Percentiles rank a stretch among this genome's conserved stretches.
These are phyloP conservation scores for Asterella californica DNA, from an alignment of 225 moss, liverwort and hornwort species.

Conservation along the genomic window DNA sequence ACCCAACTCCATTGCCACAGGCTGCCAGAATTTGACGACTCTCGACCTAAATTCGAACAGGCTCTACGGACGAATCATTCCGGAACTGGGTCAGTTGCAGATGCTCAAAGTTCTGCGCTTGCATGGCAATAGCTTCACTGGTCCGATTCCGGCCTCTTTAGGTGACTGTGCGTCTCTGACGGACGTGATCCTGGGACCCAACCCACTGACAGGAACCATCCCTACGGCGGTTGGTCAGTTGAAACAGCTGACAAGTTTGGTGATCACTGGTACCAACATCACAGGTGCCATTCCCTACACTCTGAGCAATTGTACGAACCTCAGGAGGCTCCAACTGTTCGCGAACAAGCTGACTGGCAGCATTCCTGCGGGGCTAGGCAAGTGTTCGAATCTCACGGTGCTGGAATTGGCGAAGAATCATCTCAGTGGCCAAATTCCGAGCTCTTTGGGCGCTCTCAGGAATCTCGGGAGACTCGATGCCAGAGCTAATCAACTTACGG, in stretches of 20 bases:
- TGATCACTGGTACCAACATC: slow-evolving; percentile 40
- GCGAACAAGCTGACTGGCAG: slow-evolving; percentile 8
- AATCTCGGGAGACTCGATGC: slow-evolving; percentile 10
- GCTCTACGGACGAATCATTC: slow-evolving; percentile 6
- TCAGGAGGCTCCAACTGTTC: slow-evolving; percentile 10
- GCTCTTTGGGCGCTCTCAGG: slow-evolving; percentile 10
- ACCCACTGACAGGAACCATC: slow-evolving; percentile 18
- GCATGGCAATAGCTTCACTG: slow-evolving; percentile 1
- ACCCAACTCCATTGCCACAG: not conserved
- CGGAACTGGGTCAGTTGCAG: slow-evolving; percentile 13
- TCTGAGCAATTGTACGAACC: slow-evolving; percentile 29
- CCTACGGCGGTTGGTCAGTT: slow-evolving; percentile 42
- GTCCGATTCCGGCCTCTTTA: slow-evolving; percentile 11
- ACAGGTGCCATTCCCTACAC: slow-evolving; percentile 52
- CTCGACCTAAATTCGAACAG: slow-evolving; percentile 9
- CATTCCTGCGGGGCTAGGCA: slow-evolving; percentile 17
- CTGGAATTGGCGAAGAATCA: slow-evolving; percentile 24
- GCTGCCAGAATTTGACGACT: not conserved
- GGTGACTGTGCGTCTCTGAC: slow-evolving; percentile 9
- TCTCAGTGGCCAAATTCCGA: slow-evolving; percentile 24
- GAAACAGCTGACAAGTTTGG: not conserved
- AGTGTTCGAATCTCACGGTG: not conserved
- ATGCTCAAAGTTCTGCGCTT: slow-evolving; percentile 10
- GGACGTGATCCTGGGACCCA: slow-evolving; percentile 7
- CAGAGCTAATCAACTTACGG: slow-evolving; percentile 13